Conservation (phyloP, 176 grass and related monocot genomes). For the Zea mays region Zm-B73-REFERENCE-NAM-5.0 NC_050103.1:158080001-158080500, state of each 20-base stretch:
- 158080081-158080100: slow-evolving; percentile 78
- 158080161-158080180: slow-evolving; percentile 89
- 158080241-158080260: neutral
- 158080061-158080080: slow-evolving; percentile 84
- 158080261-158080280: slow-evolving; percentile 10
- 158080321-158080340: slow-evolving; percentile 7
- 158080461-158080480: neutral
- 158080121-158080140: slow-evolving; percentile 84
- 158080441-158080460: neutral
- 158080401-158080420: neutral
- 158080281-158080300: neutral
- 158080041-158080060: slow-evolving; percentile 82
- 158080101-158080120: slow-evolving; percentile 76
- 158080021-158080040: slow-evolving; percentile 74
- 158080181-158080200: slow-evolving; percentile 80
- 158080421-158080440: neutral
- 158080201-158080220: slow-evolving; percentile 40
- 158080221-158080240: slow-evolving; percentile 14
- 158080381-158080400: neutral
- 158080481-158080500: neutral
- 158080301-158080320: neutral
- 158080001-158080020: slow-evolving; percentile 18
- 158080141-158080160: slow-evolving; percentile 89
- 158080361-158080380: slow-evolving; percentile 9
- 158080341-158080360: slow-evolving; percentile 20